Evolutionary conservation across 169 alveolate species (phyloP), one percentile per base, ranked within the genome.

Genomic region (Cryptosporidium bovis): DNA sequence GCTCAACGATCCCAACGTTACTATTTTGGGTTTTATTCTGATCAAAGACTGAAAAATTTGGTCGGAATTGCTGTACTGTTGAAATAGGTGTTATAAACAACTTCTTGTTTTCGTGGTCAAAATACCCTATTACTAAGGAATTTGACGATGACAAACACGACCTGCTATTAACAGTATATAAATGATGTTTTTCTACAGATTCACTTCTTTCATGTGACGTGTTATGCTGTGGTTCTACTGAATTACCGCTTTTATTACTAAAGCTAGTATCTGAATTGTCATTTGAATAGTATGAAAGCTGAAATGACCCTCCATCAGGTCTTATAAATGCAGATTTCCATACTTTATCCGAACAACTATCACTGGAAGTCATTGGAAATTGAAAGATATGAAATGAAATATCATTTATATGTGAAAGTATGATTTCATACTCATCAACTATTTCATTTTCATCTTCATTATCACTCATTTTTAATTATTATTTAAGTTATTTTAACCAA

Each of bases 311-410:
- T 18, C 87, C 87, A 40, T 77, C 87, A 3, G 71, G 77, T 20
- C 87, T 31, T 44, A 77, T 31, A 77, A 60, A 77, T 31, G 87
- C 87, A 7, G 87, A 77, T 62, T 77, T 58, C 87, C 87, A 77
- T n/a, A 36, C 36, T 40, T 60, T 77, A 20, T 62, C 71, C 16
- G 51, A 13, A 24, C 44, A 18, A 13, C 8, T 50, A 6, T 60
- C 51, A 65, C 29, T 36, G 13, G 71, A 44, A 58, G 87, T 77
- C 71, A 77, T 56, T 20, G 87, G 87, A 77, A 77, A 77, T 44
- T 77, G 87, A 33, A 77, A 77, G 34, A 77, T 15, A 5, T 77
- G 87, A 15, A 77, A 77, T 27, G 87, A 77, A 24, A 77, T 77
- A 60, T 77, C 87, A 16, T 77, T 77, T 24, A 77, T 77, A 44